Evolutionary conservation across 805 yeast genomes (phyloP), one percentile per base, ranked within the genome.

Genomic region (Metschnikowia shivogae): DNA sequence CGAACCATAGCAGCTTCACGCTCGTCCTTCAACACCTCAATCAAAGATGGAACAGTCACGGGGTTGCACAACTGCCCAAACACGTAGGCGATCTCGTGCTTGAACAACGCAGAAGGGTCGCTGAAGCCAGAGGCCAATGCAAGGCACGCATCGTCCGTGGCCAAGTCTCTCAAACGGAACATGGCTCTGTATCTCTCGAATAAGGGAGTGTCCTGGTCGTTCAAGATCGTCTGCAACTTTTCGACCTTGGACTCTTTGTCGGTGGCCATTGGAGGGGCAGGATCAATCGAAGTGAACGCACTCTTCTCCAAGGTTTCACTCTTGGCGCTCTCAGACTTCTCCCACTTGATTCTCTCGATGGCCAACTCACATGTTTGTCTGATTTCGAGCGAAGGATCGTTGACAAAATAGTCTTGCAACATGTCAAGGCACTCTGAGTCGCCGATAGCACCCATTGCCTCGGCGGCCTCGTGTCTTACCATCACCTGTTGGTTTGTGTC

Each of bases 391-490:
- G 82, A 67, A 13, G 95, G 93, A 61, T 95, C 98, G 41, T 83
- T 77, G 49, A 71, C 65, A 56, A 67, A 74, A 65, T 83, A 89
- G 43, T 81, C 70, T 50, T 78, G 68, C 55, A 93, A 77, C 39
- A 89, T 62, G 1, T 72, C 78, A 45, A 93, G 64, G 11, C 95
- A 85, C 5, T 78, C 84, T 34, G 68, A 65, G 64, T 89, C 96
- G 39, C 96, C 96, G 42, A 93, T 73, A 36, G 99, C 99, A 50
- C 99, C 99, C 44, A 93, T 74, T 35, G 98, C 99, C 68, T 93
- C 99, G 6, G 99, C 99, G 13, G 99, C 99, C 67, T 93, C 99
- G 65, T 93, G 99, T 66, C 99, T 85, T 31, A 93, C 99, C 98
- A 93, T 93, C 49, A 86, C 74, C 62, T 86, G 93, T 71, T 92